phyloP scores from a whole-genome alignment of 1,284 basidiomycete species.

The Xerocomus amazonicus region DNA sequence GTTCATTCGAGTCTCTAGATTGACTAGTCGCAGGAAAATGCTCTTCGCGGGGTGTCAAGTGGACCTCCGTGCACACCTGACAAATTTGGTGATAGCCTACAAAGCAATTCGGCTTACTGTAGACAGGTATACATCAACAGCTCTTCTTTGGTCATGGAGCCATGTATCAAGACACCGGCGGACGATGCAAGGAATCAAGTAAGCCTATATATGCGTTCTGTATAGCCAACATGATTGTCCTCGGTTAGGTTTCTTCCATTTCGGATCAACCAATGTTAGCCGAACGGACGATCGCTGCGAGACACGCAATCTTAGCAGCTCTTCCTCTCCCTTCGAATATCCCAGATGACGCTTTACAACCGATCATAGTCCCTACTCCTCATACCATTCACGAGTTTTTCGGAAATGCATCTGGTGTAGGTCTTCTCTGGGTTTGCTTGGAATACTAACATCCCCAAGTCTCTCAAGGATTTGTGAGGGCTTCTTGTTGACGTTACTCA shows the following conservation, averaged over 20 bases:
- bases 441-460: conserved; percentile 16
- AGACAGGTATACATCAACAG: conserved; percentile 13
- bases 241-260: conserved; percentile 13
- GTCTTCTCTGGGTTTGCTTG: conserved; percentile 23
- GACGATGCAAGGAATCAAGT: conserved; percentile 15
- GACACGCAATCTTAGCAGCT: conserved; percentile 52
- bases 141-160: conserved; percentile 6
- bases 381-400: conserved; percentile 68
- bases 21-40: not conserved
- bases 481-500: not conserved
- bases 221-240: not conserved
- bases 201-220: conserved; percentile 16
- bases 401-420: conserved; percentile 53
- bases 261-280: conserved; percentile 37
- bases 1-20: not conserved
- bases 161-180: not conserved
- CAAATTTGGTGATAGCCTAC: conserved; percentile 19
- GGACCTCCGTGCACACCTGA: conserved; percentile 23
- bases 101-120: conserved; percentile 29
- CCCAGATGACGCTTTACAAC: conserved; percentile 61
- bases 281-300: conserved; percentile 46
- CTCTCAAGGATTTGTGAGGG: conserved; percentile 51
- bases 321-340: conserved; percentile 60
- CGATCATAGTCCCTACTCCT: conserved; percentile 59
- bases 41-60: not conserved